Conservation (phyloP, 352 stramenopile genomes). For the Globisporangium takayamanum region DNA sequence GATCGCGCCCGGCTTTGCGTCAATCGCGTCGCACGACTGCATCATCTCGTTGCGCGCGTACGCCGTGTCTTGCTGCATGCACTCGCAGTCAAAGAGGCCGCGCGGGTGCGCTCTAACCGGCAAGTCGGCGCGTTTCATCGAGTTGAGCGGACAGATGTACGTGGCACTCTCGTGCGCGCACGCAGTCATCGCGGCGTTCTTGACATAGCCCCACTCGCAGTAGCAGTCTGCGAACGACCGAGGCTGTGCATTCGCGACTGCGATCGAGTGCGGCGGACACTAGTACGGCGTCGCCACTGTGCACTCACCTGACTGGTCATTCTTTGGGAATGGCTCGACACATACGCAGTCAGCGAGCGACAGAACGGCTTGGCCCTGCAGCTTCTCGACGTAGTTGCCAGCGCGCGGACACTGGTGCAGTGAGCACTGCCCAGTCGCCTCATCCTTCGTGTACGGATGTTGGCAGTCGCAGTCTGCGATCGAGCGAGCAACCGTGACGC, state of each 20-base stretch:
- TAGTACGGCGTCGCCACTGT: slow-evolving; percentile 20
- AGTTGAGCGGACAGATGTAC: slow-evolving; percentile 62
- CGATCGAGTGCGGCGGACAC: slow-evolving; percentile 32
- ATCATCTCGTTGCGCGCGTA: slow-evolving; percentile 54
- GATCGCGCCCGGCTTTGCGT: slow-evolving; percentile 18
- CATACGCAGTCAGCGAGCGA: slow-evolving; percentile 78
- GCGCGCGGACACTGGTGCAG: slow-evolving; percentile 57
- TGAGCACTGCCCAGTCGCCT: slow-evolving; percentile 39
- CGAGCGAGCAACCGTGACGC: slow-evolving; percentile 24
- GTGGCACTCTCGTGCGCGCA: slow-evolving; percentile 50
- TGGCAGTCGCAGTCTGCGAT: slow-evolving; percentile 69
- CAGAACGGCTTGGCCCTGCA: slow-evolving; percentile 16
- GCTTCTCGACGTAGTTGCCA: slow-evolving; percentile 68
- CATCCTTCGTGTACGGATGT: slow-evolving; percentile 66
- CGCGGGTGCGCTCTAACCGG: slow-evolving; percentile 29
- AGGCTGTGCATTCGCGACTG: slow-evolving; percentile 21
- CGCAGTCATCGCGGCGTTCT: slow-evolving; percentile 20
- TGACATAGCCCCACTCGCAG: slow-evolving; percentile 70
- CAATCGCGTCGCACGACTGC: slow-evolving; percentile 36
- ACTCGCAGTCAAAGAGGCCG: slow-evolving; percentile 77
- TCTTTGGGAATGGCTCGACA: slow-evolving; percentile 53
- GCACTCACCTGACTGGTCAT: slow-evolving; percentile 70
- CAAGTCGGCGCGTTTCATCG: slow-evolving; percentile 33
- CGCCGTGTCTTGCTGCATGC: slow-evolving; percentile 23
- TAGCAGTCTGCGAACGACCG: slow-evolving; percentile 64